Evolutionary conservation across 768 basidiomycete species (phyloP).

Genomic region (Termitomyces sp.): DNA sequence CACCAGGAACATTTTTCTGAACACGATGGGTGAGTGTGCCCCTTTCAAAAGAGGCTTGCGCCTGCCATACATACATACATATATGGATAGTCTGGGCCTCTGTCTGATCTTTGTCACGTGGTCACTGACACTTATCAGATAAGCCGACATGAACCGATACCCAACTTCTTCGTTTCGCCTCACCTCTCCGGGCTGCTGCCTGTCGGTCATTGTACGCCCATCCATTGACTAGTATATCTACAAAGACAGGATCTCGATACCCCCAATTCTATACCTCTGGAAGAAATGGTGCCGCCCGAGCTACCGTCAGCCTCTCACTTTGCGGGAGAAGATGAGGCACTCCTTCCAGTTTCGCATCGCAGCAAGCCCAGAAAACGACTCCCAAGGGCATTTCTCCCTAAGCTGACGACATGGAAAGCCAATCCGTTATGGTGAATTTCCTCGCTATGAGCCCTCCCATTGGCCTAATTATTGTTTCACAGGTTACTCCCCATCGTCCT

Average conservation of each 20-base stretch:
- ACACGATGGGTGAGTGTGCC: conserved; percentile 1
- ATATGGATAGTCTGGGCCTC: no score
- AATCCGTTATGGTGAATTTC: conserved; percentile 41
- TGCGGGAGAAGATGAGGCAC: conserved; percentile 15
- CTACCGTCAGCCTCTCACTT: not conserved
- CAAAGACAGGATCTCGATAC: conserved; percentile 2
- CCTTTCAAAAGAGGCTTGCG: not conserved
- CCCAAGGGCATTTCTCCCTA: conserved; percentile 12
- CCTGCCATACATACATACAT: no score
- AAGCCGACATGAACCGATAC: conserved; percentile 6
- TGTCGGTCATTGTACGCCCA: not conserved
- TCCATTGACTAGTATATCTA: not conserved
- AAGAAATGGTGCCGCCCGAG: conserved; percentile 4
- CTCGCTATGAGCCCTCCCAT: not conserved
- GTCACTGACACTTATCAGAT: conserved; percentile 15
- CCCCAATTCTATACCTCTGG: conserved; percentile 1
- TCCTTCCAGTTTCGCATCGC: conserved; percentile 13
- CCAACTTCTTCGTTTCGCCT: not conserved
- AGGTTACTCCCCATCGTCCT: conserved; percentile 77
- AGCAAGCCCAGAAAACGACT: conserved; percentile 6
- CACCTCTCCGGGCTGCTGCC: not conserved
- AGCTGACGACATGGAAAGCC: conserved; percentile 28
- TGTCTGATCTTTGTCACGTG: not conserved
- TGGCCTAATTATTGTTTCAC: conserved; percentile 5
- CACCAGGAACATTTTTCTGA: conserved; percentile 1